Conservation (phyloP, 2,329 filamentous ascomycete species). For the Monosporascus sp. region DNA sequence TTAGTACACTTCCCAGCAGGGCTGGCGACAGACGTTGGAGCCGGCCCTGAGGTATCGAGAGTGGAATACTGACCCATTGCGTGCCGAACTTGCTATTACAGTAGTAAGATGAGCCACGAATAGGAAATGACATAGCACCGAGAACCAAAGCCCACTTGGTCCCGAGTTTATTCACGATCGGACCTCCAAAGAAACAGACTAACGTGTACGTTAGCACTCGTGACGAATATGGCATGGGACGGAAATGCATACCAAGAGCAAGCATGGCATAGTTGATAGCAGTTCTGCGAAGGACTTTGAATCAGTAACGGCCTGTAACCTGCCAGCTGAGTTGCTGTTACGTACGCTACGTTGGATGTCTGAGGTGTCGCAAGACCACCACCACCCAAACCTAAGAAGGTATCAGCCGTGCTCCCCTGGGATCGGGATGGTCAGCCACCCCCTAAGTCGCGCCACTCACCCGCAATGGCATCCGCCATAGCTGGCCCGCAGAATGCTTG, state of each 20-base stretch:
- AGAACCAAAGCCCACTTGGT: constrained; percentile 42
- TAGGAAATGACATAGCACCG: constrained; percentile 36
- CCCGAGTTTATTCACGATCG: constrained; percentile 41
- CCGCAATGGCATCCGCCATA: constrained; percentile 35
- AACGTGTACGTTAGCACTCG: constrained; percentile 3
- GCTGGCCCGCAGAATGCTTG: constrained; percentile 40
- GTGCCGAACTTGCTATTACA: constrained; percentile 44
- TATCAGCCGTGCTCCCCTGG: not conserved
- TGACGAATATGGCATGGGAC: not conserved
- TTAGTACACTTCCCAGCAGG: not conserved
- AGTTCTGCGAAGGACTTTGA: constrained; percentile 2
- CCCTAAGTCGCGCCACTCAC: constrained; percentile 13
- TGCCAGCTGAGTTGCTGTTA: not conserved
- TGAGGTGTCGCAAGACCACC: constrained; percentile 40
- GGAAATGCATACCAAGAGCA: constrained; percentile 18
- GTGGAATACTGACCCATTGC: constrained; percentile 35
- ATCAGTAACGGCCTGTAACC: not conserved
- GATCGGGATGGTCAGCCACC: not conserved
- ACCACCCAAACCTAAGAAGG: constrained; percentile 31
- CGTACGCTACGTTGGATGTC: constrained; percentile 36
- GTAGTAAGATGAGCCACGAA: constrained; percentile 42
- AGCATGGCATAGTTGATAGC: constrained; percentile 25
- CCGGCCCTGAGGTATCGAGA: not conserved
- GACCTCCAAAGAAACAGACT: constrained; percentile 38
- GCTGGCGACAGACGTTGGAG: too few species aligned